These are phyloP conservation scores for Syzygium jambos DNA, from an alignment of 345 rosid genomes.

Conservation along the genomic window DNA sequence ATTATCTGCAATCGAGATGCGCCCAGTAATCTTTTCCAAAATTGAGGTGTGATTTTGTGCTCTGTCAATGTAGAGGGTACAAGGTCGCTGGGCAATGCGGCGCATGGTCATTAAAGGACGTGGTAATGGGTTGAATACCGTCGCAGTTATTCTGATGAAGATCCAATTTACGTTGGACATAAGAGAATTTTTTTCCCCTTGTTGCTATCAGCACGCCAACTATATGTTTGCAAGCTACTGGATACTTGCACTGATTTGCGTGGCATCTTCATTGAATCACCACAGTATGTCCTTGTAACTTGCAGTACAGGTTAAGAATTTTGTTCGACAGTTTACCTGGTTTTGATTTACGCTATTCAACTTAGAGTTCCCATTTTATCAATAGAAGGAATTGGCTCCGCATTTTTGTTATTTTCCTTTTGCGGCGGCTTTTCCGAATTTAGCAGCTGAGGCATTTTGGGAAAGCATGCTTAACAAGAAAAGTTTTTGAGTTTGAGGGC, in stretches of 20 bases:
- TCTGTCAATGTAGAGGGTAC: too few species aligned
- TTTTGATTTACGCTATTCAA: background rate
- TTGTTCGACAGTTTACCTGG: background rate
- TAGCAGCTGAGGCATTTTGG: background rate
- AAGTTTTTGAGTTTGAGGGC: background rate
- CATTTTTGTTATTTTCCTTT: background rate
- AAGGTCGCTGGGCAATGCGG: too few species aligned
- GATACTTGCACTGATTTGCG: background rate
- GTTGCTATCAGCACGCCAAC: background rate
- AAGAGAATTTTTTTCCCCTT: background rate
- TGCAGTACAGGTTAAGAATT: background rate
- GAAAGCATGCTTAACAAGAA: background rate
- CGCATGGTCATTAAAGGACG: too few species aligned
- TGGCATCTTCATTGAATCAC: background rate
- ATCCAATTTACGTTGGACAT: background rate
- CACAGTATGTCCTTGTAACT: background rate
- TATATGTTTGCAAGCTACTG: rapidly evolving
- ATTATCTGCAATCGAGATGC: too few species aligned
- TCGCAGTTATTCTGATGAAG: background rate
- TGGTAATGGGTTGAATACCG: too few species aligned
- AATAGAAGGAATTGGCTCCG: background rate
- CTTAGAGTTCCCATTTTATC: background rate
- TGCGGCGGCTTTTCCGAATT: background rate
- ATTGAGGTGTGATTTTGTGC: too few species aligned
- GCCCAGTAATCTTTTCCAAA: too few species aligned